These are phyloP conservation scores for Rhodotorula graminis DNA, from an alignment of 768 basidiomycete genomes.

Conservation along the genomic window DNA sequence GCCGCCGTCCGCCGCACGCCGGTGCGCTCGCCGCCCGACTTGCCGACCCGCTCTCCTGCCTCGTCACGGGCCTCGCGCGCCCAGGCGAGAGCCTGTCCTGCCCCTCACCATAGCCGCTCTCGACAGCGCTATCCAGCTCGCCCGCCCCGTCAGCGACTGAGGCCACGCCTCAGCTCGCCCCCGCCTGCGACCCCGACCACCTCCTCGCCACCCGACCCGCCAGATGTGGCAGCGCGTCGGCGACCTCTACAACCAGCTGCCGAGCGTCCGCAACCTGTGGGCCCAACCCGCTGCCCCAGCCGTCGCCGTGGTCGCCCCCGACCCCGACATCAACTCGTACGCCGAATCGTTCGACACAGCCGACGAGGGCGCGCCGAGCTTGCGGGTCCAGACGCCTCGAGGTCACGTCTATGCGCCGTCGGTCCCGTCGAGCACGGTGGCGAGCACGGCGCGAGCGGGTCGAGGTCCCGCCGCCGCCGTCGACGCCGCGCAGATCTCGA, in stretches of 20 bases:
- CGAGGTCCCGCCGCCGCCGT: too few relatives aligned
- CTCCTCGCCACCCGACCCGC: too few relatives aligned
- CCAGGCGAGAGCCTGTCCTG: too few relatives aligned
- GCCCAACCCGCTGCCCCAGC: background rate
- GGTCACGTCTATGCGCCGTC: background rate
- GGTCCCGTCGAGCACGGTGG: background rate
- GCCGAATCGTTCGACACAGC: background rate
- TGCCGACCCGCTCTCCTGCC: too few relatives aligned
- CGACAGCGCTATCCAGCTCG: too few relatives aligned
- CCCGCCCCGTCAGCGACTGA: too few relatives aligned
- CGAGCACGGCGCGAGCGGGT: background rate
- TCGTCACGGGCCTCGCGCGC: too few relatives aligned
- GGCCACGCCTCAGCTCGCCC: too few relatives aligned
- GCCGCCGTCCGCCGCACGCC: too few relatives aligned
- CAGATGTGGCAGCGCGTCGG: background rate
- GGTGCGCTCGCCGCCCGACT: too few relatives aligned
- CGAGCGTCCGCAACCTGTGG: background rate
- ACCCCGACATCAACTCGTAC: background rate
- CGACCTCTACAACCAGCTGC: background rate
- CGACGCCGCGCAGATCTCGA: background rate
- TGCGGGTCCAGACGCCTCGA: background rate
- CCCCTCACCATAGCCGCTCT: too few relatives aligned
- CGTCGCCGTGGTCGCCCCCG: background rate
- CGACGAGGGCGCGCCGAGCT: background rate
- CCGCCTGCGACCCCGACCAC: too few relatives aligned